phyloP scores from a whole-genome alignment of 1,284 basidiomycete species.

The Malassezia cuniculi region DNA sequence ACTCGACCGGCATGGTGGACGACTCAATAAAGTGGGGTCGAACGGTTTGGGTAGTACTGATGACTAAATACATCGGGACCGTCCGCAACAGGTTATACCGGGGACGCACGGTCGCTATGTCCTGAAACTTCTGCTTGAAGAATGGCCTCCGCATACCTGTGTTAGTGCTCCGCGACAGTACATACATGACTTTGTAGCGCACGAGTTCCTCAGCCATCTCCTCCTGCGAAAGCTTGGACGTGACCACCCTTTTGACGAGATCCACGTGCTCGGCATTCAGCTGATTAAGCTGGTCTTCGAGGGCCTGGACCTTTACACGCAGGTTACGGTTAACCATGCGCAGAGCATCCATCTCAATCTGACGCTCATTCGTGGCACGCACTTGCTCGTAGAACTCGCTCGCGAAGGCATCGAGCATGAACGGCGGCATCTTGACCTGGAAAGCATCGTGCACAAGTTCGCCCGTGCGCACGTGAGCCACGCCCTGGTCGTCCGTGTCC shows the following conservation, averaged over 20 bases:
- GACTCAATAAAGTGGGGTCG: neutral
- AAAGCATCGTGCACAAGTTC: conserved; percentile 39
- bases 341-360: conserved; percentile 36
- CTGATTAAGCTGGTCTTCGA: conserved; percentile 33
- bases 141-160: conserved; percentile 26
- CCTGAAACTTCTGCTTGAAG: conserved; percentile 17
- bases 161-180: neutral
- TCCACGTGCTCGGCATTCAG: conserved; percentile 40
- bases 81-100: too few relatives aligned
- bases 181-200: conserved; percentile 38
- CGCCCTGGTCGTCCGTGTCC: neutral
- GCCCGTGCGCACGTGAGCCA: conserved; percentile 15
- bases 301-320: conserved; percentile 24
- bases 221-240: conserved; percentile 40
- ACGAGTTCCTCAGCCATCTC: conserved; percentile 43
- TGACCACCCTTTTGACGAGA: conserved; percentile 38
- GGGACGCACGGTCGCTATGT: too few relatives aligned
- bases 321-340: conserved; percentile 40
- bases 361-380: conserved; percentile 30
- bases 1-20: neutral
- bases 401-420: conserved; percentile 32
- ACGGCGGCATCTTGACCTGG: conserved; percentile 32
- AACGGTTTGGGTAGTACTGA: too few relatives aligned
- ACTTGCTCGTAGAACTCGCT: conserved; percentile 38
- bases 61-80: too few relatives aligned